Evolutionary conservation across 768 basidiomycete genomes (phyloP).

Genomic region (Lyophyllum shimeji): DNA sequence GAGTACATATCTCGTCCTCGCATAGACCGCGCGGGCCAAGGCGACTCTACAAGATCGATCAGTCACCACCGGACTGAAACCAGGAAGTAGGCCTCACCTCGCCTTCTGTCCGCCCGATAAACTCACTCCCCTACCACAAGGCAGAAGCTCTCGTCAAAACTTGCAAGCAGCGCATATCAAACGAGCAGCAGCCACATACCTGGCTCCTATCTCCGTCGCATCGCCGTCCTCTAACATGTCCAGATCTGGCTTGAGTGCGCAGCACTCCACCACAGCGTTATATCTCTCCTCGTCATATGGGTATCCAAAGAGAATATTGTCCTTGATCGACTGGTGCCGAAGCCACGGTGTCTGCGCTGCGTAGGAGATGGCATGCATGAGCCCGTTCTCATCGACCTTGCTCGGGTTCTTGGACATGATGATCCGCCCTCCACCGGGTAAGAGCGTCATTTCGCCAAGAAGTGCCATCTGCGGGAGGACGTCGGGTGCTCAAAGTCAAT

Average conservation of each 20-base stretch:
- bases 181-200: background rate
- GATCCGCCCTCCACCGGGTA: conserved; percentile 43
- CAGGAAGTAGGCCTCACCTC: conserved; percentile 37
- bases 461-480: conserved; percentile 53
- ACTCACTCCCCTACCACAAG: conserved; percentile 56
- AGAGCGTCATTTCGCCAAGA: conserved; percentile 68
- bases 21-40: conserved; percentile 81
- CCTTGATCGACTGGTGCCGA: conserved; percentile 70
- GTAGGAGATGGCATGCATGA: conserved; percentile 67
- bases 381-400: conserved; percentile 57
- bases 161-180: background rate
- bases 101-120: conserved; percentile 85
- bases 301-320: conserved; percentile 80
- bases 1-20: conserved; percentile 65
- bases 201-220: conserved; percentile 77
- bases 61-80: background rate
- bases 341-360: conserved; percentile 74
- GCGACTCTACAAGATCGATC: conserved; percentile 53
- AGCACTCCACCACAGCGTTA: conserved; percentile 74
- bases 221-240: conserved; percentile 87
- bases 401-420: conserved; percentile 67
- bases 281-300: conserved; percentile 75
- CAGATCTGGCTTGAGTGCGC: conserved; percentile 80
- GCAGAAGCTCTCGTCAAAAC: background rate
- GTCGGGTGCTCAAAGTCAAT: background rate